phyloP scores from a whole-genome alignment of 169 alveolate genomes.

The Perkinsus olseni region DNA sequence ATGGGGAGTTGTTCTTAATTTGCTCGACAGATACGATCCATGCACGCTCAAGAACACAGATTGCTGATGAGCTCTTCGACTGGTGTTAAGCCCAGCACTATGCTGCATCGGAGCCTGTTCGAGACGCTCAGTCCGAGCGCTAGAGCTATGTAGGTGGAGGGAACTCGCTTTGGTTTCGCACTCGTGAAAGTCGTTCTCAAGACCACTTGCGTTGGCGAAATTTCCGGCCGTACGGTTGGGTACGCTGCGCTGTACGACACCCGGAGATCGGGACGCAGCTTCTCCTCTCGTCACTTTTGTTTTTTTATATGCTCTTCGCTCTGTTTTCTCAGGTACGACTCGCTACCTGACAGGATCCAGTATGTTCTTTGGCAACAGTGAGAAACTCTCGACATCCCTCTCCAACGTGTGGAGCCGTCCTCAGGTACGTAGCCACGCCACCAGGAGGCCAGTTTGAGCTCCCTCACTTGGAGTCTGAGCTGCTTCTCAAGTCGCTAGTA shows the following conservation, averaged over 20 bases:
- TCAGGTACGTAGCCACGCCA: background rate
- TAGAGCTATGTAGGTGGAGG: background rate
- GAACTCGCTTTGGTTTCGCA: background rate
- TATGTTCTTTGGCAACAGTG: background rate
- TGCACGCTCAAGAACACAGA: background rate
- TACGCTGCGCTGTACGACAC: too few species aligned
- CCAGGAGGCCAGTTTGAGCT: slow-evolving; percentile 5
- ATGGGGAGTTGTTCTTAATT: too few species aligned
- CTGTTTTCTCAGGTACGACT: background rate
- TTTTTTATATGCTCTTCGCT: background rate
- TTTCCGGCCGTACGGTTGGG: too few species aligned
- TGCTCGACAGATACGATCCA: background rate
- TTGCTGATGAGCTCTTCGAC: background rate
- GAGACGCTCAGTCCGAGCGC: background rate
- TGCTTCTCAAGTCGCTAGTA: slow-evolving; percentile 51
- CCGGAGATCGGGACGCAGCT: too few species aligned
- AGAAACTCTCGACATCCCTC: background rate
- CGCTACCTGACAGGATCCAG: background rate
- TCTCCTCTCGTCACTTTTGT: too few species aligned
- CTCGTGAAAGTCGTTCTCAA: too few species aligned
- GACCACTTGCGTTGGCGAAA: too few species aligned
- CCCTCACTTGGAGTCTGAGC: slow-evolving; percentile 54
- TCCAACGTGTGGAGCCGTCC: background rate
- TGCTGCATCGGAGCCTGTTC: background rate
- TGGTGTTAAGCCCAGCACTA: background rate